phyloP scores from a whole-genome alignment of 1,284 basidiomycete species.

The Austroboletus novae-zelandiae region DNA sequence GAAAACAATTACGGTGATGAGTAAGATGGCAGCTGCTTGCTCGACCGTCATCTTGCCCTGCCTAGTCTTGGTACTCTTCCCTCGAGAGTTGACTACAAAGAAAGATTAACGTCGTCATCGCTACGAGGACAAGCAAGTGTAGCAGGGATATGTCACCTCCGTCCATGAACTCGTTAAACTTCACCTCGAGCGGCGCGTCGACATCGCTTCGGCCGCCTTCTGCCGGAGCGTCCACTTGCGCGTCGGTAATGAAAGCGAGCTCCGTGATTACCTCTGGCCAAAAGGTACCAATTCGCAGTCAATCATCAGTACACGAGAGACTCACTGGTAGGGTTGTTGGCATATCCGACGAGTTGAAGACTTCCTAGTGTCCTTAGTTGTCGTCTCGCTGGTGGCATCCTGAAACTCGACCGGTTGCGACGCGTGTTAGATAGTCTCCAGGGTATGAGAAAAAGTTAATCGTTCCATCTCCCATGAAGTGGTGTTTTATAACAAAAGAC shows the following conservation, averaged over 20 bases:
- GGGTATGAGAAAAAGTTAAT: neutral
- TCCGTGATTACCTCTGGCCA: slow-evolving; percentile 28
- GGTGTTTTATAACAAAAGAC: slow-evolving; percentile 14
- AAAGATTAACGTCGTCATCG: neutral
- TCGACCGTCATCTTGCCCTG: slow-evolving; percentile 24
- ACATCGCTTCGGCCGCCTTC: neutral
- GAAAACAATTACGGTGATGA: slow-evolving; percentile 15
- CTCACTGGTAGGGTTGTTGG: slow-evolving; percentile 31
- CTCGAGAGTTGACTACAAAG: slow-evolving; percentile 24
- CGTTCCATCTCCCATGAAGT: neutral
- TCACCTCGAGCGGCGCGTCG: slow-evolving; percentile 18
- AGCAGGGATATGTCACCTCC: slow-evolving; percentile 24
- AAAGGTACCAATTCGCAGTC: neutral
- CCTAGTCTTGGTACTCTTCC: slow-evolving; percentile 17
- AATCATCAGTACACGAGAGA: neutral
- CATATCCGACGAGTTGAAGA: slow-evolving; percentile 20
- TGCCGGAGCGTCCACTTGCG: neutral
- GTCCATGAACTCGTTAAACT: slow-evolving; percentile 27
- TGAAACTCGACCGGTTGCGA: neutral
- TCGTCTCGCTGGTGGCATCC: slow-evolving; percentile 28
- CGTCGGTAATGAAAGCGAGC: slow-evolving; percentile 26
- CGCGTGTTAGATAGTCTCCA: neutral
- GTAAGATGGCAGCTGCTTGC: slow-evolving; percentile 25
- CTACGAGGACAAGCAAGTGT: neutral
- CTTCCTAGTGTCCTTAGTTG: slow-evolving; percentile 21